Conservation (phyloP, 2,329 filamentous ascomycete species). For the Diaporthe sp. region DNA sequence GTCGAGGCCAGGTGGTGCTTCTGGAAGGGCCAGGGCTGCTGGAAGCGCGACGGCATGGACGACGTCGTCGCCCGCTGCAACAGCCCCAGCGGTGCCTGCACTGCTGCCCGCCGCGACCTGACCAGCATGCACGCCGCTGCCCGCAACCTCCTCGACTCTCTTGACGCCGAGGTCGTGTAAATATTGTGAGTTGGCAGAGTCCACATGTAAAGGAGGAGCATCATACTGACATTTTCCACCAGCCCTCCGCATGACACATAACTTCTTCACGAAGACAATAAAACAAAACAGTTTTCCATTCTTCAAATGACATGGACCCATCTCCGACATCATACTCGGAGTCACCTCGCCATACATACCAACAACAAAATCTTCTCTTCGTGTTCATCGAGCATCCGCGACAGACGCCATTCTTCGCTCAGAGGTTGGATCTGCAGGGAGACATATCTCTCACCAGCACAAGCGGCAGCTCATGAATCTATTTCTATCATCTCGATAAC, state of each 20-base stretch:
- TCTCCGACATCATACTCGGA: neutral
- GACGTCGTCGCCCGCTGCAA: constrained; percentile 44
- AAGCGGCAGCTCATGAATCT: constrained; percentile 11
- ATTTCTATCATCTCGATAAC: constrained; percentile 7
- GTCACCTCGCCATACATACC: constrained; percentile 12
- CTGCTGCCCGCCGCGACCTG: constrained; percentile 51
- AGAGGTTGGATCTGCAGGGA: neutral
- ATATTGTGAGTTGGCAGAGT: neutral
- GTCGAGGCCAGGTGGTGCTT: constrained; percentile 41
- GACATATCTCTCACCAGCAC: neutral
- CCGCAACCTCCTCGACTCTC: constrained; percentile 42
- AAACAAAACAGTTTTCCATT: neutral
- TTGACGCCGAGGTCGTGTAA: constrained; percentile 29
- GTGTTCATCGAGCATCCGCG: constrained; percentile 21
- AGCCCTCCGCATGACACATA: neutral
- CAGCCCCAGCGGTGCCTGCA: constrained; percentile 44
- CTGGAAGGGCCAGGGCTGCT: constrained; percentile 47
- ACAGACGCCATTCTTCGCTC: neutral
- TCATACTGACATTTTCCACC: neutral
- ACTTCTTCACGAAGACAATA: neutral
- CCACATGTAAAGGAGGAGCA: accelerated
- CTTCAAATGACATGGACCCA: constrained; percentile 26
- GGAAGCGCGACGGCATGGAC: constrained; percentile 42
- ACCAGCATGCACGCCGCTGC: constrained; percentile 47
- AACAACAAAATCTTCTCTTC: constrained; percentile 24